Base-by-base conservation (phyloP, 129 eudicot genomes). In the Tanacetum coccineum region DNA sequence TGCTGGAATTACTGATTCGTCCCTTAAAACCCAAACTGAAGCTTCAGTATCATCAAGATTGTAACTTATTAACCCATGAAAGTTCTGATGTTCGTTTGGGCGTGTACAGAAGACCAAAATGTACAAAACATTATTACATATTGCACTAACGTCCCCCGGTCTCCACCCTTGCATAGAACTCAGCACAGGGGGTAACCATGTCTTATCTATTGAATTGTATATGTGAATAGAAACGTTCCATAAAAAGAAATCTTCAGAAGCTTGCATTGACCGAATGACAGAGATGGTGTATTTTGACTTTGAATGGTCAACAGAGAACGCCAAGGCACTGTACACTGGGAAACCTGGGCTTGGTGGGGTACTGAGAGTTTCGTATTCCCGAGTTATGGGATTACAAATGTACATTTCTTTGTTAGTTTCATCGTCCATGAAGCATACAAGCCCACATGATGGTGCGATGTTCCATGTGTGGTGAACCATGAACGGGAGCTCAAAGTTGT, bases 161-260 rank as follows among this genome's bases (percentile, higher is more conserved):
- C 90, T 72, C 90, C 90, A 85, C 25, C 82, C 87, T 12, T 54
- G 52, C 76, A 79, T 75, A 11, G 64, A 64, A 22, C 74, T 78
- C 55, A 19, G 22, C 61, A 76, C 72, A 0, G 84, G 84, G 40
- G 76, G 51, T 52, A 73, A 8, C 90, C 90, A 84, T 19, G 54
- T 68, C 74, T 14, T 72, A 57, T 19, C 79, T n/a, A 48, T 68
- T 0, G 87, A 84, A 7, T 66, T 44, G 50, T 81, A 84, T 21
- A 81, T 47, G 4, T 84, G 79, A 40, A 84, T 56, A 0, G 73
- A 69, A 22, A 73, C 26, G 3, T 76, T 28, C 84, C 86, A 84
- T 25, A 47, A 51, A 14, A 69, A 28, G 49, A 70, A 64, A 51
- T 73, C 79, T 3, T 61, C 84, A 1, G 79, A 70, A 40, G 77